Conservation (phyloP, 768 basidiomycete genomes). For the Pholiota conissans region DNA sequence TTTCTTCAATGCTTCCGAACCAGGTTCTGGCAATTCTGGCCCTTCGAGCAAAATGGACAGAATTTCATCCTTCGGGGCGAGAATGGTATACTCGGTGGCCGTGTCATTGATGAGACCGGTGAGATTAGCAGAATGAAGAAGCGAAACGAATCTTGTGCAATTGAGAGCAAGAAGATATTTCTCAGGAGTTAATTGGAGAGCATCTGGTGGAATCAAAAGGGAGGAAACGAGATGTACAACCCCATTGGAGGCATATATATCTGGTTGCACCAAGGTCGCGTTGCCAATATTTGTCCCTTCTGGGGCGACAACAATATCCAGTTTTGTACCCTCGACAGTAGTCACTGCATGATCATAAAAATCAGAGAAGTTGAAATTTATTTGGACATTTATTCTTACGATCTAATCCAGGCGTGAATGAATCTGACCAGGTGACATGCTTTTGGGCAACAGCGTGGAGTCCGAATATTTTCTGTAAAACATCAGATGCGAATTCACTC, state of each 20-base stretch:
- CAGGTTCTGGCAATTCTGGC: slow-evolving; percentile 59
- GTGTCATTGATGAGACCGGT: slow-evolving; percentile 69
- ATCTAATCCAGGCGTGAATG: slow-evolving; percentile 50
- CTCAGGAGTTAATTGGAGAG: slow-evolving; percentile 85
- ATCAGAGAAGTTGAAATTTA: background rate
- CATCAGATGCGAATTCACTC: slow-evolving; percentile 82
- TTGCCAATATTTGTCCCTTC: slow-evolving; percentile 57
- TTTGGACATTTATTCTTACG: slow-evolving; percentile 40
- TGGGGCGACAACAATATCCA: slow-evolving; percentile 57
- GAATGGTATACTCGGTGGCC: slow-evolving; percentile 75
- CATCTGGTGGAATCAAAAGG: slow-evolving; percentile 74
- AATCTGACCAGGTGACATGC: slow-evolving; percentile 66
- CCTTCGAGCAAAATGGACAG: slow-evolving; percentile 56
- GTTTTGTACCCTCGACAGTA: slow-evolving; percentile 63
- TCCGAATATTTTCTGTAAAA: slow-evolving; percentile 74
- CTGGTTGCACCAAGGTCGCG: slow-evolving; percentile 66
- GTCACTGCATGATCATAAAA: slow-evolving; percentile 50
- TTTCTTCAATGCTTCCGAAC: slow-evolving; percentile 68
- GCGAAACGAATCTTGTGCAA: slow-evolving; percentile 86
- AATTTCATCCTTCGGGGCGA: slow-evolving; percentile 90
- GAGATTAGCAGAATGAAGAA: slow-evolving; percentile 84
- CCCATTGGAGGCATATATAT: slow-evolving; percentile 93
- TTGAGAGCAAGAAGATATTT: slow-evolving; percentile 92
- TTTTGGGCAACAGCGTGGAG: slow-evolving; percentile 69
- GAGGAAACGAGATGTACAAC: slow-evolving; percentile 89